Percentiles rank a stretch among this genome's conserved stretches.
phyloP scores from a whole-genome alignment of 306 rosid genomes.

The Malus orientalis region DNA sequence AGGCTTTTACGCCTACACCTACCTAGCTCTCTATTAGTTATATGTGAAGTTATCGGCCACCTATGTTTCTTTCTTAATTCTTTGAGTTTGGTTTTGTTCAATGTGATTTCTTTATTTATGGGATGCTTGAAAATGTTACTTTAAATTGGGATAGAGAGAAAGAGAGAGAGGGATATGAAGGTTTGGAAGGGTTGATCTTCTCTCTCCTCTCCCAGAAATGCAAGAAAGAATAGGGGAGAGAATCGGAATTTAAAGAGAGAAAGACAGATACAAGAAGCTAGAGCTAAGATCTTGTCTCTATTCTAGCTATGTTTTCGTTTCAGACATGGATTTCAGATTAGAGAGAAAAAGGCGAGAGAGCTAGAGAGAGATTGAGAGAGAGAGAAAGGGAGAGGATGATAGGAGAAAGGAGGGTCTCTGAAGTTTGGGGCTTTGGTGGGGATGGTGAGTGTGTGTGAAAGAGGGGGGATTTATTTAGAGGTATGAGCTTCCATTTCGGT shows the following conservation, averaged over 20 bases:
- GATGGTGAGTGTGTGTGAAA: conserved; percentile 1
- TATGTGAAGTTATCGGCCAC: background rate
- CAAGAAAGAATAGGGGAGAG: conserved; percentile 14
- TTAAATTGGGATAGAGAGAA: conserved; percentile 1
- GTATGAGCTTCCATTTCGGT: conserved; percentile 59
- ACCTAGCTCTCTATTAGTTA: background rate
- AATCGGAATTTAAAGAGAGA: background rate
- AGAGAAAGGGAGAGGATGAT: background rate
- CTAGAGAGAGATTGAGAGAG: background rate
- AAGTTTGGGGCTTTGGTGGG: conserved; percentile 10
- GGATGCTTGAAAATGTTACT: background rate
- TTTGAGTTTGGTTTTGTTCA: background rate
- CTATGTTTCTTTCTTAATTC: background rate
- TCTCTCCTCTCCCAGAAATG: conserved; percentile 37
- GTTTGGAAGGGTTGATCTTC: conserved; percentile 11
- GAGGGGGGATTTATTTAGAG: conserved; percentile 33
- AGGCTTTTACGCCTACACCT: background rate
- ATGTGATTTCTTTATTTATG: background rate
- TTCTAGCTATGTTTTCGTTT: conserved; percentile 10
- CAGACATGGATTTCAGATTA: conserved; percentile 9
- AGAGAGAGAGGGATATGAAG: background rate
- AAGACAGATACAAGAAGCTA: background rate
- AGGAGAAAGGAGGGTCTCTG: background rate
- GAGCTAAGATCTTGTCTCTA: conserved; percentile 3
- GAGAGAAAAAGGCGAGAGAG: background rate